phyloP scores from a whole-genome alignment of 345 rosid genomes.

The Eucalyptus tenuipes region DNA sequence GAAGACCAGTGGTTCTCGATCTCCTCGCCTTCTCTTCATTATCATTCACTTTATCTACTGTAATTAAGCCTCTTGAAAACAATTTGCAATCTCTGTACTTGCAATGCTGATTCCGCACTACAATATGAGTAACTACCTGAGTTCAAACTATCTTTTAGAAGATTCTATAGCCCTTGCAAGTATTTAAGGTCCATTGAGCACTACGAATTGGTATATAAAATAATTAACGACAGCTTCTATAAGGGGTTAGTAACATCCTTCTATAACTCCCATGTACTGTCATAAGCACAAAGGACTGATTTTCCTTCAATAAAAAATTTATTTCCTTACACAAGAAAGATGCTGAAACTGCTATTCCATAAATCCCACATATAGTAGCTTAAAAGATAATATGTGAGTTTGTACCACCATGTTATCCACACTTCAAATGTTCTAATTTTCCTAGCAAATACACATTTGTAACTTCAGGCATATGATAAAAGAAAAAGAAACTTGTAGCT shows the following conservation, averaged over 20 bases:
- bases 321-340: background rate
- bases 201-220: background rate
- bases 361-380: background rate
- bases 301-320: background rate
- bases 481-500: background rate
- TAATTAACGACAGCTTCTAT: background rate
- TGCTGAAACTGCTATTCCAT: background rate
- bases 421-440: background rate
- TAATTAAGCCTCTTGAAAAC: background rate
- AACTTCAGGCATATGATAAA: background rate
- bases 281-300: background rate
- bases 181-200: background rate
- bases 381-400: background rate
- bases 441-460: background rate
- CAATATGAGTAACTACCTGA: background rate
- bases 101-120: background rate
- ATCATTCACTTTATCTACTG: background rate
- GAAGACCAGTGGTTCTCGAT: background rate
- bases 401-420: background rate
- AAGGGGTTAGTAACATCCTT: background rate
- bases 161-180: background rate
- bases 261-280: background rate
- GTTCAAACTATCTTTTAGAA: background rate
- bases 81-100: background rate
- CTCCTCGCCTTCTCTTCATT: background rate